Conservation (phyloP, 768 basidiomycete species). For the Exsudoporus frostii region DNA sequence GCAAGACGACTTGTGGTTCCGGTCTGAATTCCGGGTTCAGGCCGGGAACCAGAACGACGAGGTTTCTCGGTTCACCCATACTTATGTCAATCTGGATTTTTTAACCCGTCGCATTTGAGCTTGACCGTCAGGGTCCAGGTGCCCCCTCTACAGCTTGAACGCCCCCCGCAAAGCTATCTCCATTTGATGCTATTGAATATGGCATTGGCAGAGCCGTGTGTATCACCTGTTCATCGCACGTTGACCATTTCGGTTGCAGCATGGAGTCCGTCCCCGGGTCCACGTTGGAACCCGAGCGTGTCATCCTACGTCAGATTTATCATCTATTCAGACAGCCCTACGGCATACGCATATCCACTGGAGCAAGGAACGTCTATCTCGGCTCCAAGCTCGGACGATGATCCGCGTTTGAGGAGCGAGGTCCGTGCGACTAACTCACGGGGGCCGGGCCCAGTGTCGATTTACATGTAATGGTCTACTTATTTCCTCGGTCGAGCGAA, state of each 20-base stretch:
- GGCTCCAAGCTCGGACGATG: not conserved
- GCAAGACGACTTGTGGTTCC: too few relatives aligned
- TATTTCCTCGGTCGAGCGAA: not conserved
- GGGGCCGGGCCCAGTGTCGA: too few relatives aligned
- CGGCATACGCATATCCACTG: too few relatives aligned
- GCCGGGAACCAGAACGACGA: too few relatives aligned
- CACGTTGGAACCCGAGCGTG: not conserved
- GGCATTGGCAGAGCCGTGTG: too few relatives aligned
- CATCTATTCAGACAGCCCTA: not conserved
- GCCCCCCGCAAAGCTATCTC: not conserved
- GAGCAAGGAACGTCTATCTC: not conserved
- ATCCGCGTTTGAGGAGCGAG: not conserved
- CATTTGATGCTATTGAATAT: not conserved
- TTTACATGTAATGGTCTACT: not conserved
- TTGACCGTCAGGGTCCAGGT: too few relatives aligned
- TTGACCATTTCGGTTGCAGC: not conserved
- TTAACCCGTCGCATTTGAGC: too few relatives aligned
- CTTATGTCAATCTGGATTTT: too few relatives aligned
- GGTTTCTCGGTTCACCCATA: too few relatives aligned
- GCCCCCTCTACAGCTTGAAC: too few relatives aligned
- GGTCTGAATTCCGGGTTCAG: too few relatives aligned
- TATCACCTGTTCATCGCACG: not conserved
- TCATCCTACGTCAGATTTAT: not conserved
- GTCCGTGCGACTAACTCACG: too few relatives aligned
- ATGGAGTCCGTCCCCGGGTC: not conserved